These are phyloP conservation scores for Globisporangium acanthophoron DNA, from an alignment of 352 stramenopile species.

Conservation along the genomic window DNA sequence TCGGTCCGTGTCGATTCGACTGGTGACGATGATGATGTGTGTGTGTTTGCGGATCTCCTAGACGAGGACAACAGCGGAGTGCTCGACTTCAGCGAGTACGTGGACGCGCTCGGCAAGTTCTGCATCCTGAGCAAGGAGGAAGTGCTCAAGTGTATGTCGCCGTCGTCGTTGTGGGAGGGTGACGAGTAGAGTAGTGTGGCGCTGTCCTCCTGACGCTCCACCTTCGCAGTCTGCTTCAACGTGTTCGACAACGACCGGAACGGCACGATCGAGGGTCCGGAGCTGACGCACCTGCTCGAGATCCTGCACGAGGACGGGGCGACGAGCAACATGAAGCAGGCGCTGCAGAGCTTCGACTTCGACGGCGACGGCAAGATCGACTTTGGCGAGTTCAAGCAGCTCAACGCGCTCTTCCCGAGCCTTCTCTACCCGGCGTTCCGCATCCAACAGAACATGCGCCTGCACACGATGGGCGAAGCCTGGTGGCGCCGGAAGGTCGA, in stretches of 20 bases:
- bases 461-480: constrained; percentile 52
- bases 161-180: neutral
- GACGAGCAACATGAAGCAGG: constrained; percentile 67
- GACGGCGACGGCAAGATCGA: constrained; percentile 71
- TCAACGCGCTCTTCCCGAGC: constrained; percentile 58
- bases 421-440: constrained; percentile 64
- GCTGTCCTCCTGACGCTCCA: too few species aligned
- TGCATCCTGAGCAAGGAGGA: constrained; percentile 70
- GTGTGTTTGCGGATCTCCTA: constrained; percentile 3
- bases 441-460: constrained; percentile 71
- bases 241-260: constrained; percentile 71
- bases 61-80: constrained; percentile 68
- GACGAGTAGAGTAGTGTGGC: too few species aligned
- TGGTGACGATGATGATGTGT: neutral
- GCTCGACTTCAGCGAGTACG: constrained; percentile 71
- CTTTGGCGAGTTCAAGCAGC: constrained; percentile 61
- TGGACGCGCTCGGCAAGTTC: constrained; percentile 72
- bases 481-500: constrained; percentile 66
- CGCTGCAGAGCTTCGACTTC: constrained; percentile 59
- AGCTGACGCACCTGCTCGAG: constrained; percentile 57
- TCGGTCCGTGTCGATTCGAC: too few species aligned
- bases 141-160: constrained; percentile 58
- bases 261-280: constrained; percentile 62
- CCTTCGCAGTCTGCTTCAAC: constrained; percentile 61
- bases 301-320: constrained; percentile 59